These are phyloP conservation scores for Vigna hirtella DNA, from an alignment of 306 rosid species.

Conservation along the genomic window DNA sequence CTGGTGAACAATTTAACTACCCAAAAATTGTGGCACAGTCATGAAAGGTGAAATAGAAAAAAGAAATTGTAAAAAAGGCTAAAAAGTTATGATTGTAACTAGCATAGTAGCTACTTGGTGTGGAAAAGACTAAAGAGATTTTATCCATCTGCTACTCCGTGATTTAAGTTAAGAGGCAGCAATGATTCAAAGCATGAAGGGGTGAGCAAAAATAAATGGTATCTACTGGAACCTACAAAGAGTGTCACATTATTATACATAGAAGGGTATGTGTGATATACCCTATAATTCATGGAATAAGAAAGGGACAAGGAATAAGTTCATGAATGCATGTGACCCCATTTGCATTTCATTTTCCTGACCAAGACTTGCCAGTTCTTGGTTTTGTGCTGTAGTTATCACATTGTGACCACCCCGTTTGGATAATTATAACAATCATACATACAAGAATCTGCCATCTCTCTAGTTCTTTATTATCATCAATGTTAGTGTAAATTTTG, in stretches of 20 bases:
- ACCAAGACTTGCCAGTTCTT: slow-evolving; percentile 50
- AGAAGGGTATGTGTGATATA: slow-evolving; percentile 14
- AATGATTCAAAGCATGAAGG: slow-evolving; percentile 46
- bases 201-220: not conserved
- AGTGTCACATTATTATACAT: slow-evolving; percentile 2
- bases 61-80: not conserved
- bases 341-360: slow-evolving; percentile 45
- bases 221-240: slow-evolving; percentile 1
- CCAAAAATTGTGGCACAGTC: slow-evolving; percentile 15
- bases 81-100: slow-evolving; percentile 47
- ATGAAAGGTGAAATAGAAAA: slow-evolving; percentile 6
- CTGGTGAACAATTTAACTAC: not conserved
- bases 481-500: too few relatives aligned
- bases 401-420: slow-evolving; percentile 30
- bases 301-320: slow-evolving; percentile 48
- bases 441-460: not conserved
- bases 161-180: slow-evolving; percentile 51
- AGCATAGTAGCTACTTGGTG: slow-evolving; percentile 49
- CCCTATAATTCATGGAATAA: slow-evolving; percentile 50
- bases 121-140: slow-evolving; percentile 45
- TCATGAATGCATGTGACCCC: slow-evolving; percentile 60
- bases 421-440: slow-evolving; percentile 19
- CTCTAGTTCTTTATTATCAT: not conserved
- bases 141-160: slow-evolving; percentile 53
- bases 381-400: slow-evolving; percentile 53